Evolutionary conservation across 192 early-diverging fungal species (phyloP).

Genomic region (Paraglomus brasilianum): DNA sequence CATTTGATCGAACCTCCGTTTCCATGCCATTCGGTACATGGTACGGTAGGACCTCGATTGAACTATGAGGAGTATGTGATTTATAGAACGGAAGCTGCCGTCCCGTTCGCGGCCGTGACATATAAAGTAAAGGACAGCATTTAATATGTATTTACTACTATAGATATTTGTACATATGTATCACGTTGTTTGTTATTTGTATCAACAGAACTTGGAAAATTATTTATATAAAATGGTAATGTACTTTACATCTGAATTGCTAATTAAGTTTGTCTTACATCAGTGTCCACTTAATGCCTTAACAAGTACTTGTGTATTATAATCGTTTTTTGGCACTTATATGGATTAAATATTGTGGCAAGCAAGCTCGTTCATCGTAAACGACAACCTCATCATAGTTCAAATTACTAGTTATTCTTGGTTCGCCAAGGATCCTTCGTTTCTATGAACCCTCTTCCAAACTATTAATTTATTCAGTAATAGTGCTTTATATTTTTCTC

Average conservation of each 20-base stretch:
- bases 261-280: too few relatives aligned
- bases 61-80: conserved; percentile 35
- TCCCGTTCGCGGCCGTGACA: conserved; percentile 28
- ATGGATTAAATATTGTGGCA: conserved; percentile 32
- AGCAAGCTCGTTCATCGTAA: conserved; percentile 31
- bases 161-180: too few relatives aligned
- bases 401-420: conserved; percentile 23
- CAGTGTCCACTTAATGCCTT: too few relatives aligned
- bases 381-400: conserved; percentile 37
- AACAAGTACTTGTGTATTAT: not conserved
- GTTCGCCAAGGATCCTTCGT: conserved; percentile 33
- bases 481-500: conserved; percentile 31
- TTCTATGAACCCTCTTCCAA: conserved; percentile 23
- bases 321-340: not conserved
- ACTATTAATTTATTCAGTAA: conserved; percentile 32
- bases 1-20: conserved; percentile 21
- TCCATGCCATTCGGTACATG: conserved; percentile 32
- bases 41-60: conserved; percentile 9
- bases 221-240: too few relatives aligned
- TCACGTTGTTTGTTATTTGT: too few relatives aligned
- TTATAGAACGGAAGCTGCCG: conserved; percentile 30
- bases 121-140: conserved; percentile 20
- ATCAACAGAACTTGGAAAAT: too few relatives aligned
- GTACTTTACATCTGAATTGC: too few relatives aligned
- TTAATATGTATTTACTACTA: too few relatives aligned